Base-by-base conservation (phyloP, 2,329 filamentous ascomycete species). In the Cryoendolithus antarcticus region DNA sequence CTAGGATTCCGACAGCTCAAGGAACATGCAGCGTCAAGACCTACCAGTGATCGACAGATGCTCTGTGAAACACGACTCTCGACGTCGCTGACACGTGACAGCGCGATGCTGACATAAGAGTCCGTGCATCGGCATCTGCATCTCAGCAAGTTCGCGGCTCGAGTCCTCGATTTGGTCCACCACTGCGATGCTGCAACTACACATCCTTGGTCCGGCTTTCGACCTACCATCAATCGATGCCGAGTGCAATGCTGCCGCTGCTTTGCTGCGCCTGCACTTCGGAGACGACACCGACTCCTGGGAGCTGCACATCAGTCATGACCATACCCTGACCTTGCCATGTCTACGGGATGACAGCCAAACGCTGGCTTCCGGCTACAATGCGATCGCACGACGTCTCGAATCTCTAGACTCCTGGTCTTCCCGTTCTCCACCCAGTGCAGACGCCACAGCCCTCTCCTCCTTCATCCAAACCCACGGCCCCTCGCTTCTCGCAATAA, bases 131-230 rank as follows among this genome's bases (percentile, higher is more conserved):
- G 24, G 24, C 24, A 27, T 19, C 15, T 19, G 15, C 24, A 27
- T 27, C 24, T 27, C 24, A 27, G 24, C 3, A 27, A 27, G 24
- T 27, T 27, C 24, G 24, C 5, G 24, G 7, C 7, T 27, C 24
- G 7, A 8, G 24, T 27, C 6, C 15, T 27, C 24, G 24, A 27
- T 8, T 8, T 3, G 24, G 7, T 15, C 32, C 10, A 19, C 36
- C 34, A 29, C 28, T 24, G n/a, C 30, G 30, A 41, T 41, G 39
- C 11, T 41, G 37, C 34, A 41, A 63, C 74, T 98, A 44, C 82
- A 94, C 63, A 74, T 94, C 55, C 93, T 88, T 81, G 88, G 88
- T 36, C 80, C 86, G 39, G 88, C 84, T 31, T 93, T 94, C 60
- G 79, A 78, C 31, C 74, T 95, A 33, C 80, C 89, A 9, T 96